A percentile compares a stretch with the other conserved stretches of the same genome.
Conservation (phyloP, 768 basidiomycete species). For the Naganishia vishniacii region DNA sequence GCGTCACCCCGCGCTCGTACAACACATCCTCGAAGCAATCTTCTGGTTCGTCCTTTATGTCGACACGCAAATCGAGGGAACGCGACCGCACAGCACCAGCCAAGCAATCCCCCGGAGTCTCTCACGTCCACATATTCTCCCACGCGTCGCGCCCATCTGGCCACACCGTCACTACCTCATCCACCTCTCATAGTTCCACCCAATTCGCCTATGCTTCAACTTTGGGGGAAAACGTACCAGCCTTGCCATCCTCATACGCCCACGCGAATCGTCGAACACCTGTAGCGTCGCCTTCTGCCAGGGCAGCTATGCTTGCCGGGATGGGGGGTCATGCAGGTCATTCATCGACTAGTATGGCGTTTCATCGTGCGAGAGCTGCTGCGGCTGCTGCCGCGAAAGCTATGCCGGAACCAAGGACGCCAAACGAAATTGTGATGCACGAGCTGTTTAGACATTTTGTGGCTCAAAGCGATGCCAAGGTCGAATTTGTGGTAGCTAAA, state of each 20-base stretch:
- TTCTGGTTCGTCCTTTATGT: slow-evolving; percentile 15
- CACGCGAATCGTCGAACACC: slow-evolving; percentile 9
- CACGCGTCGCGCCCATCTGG: slow-evolving; percentile 11
- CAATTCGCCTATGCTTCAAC: slow-evolving; percentile 15
- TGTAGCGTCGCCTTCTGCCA: slow-evolving; percentile 3
- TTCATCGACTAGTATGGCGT: slow-evolving; percentile 5
- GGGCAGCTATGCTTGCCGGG: slow-evolving; percentile 12
- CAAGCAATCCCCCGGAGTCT: slow-evolving; percentile 3
- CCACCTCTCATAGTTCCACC: slow-evolving; percentile 9
- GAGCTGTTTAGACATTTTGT: slow-evolving; percentile 27
- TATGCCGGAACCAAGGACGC: slow-evolving; percentile 25
- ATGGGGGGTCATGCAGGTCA: background rate
- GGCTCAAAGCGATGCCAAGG: slow-evolving; percentile 14
- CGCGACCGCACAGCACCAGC: slow-evolving; percentile 5
- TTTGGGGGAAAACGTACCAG: background rate
- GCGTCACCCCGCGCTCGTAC: slow-evolving; percentile 18
- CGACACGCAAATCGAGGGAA: slow-evolving; percentile 12
- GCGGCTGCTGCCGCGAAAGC: slow-evolving; percentile 3
- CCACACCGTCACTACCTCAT: slow-evolving; percentile 15
- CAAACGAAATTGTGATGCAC: slow-evolving; percentile 26
- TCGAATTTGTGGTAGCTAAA: slow-evolving; percentile 17
- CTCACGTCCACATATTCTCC: slow-evolving; percentile 11
- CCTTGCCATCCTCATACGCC: slow-evolving; percentile 7
- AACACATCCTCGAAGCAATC: slow-evolving; percentile 13
- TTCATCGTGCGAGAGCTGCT: slow-evolving; percentile 11